Base-by-base conservation (phyloP, 306 rosid species). In the Fragaria nilgerrensis region DNA sequence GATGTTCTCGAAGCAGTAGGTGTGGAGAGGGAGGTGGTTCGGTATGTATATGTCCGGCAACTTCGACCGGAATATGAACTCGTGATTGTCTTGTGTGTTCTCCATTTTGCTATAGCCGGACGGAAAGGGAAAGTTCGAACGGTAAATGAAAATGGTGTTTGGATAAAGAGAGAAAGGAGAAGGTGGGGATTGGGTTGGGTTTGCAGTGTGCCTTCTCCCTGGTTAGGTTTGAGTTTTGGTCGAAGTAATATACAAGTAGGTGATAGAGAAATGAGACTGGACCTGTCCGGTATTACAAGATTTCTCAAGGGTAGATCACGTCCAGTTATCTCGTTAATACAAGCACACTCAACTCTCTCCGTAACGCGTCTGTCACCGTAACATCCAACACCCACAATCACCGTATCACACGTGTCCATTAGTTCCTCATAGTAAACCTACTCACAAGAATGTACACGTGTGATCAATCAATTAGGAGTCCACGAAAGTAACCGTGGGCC, bases 11-110 rank as follows among this genome's bases (percentile, higher is more conserved):
- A 94, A 94, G 87, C 88, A 79, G 56, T 94, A 92, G 14, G 91
- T 82, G 80, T 90, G 97, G 10, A 94, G 53, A 0, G 96, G 97
- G 32, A 94, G 97, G 70, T 90, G 94, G 39, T 81, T 85, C 11
- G 98, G 91, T 71, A 94, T 94, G 85, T 80, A 39, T 55, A 94
- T 92, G 74, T 89, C 90, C 0, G 97, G 97, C 59, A 94, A 90
- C n/a, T 89, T 90, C 0, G 98, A 94, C 5, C 85, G 87, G 91
- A 92, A 89, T 68, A 92, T 88, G 87, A 86, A 81, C 10, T 91
- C 86, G 1, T 74, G 71, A 2, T 49, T 56, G 25, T 70, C 59
- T 0, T 79, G 72, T 19, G 72, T 55, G 75, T 45, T 65, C 36
- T 83, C 83, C 86, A 83, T 81, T 27, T 19, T 78, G 77, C 68